Conservation (phyloP, 352 stramenopile genomes). For the Phytophthora pseudosyringae region DNA sequence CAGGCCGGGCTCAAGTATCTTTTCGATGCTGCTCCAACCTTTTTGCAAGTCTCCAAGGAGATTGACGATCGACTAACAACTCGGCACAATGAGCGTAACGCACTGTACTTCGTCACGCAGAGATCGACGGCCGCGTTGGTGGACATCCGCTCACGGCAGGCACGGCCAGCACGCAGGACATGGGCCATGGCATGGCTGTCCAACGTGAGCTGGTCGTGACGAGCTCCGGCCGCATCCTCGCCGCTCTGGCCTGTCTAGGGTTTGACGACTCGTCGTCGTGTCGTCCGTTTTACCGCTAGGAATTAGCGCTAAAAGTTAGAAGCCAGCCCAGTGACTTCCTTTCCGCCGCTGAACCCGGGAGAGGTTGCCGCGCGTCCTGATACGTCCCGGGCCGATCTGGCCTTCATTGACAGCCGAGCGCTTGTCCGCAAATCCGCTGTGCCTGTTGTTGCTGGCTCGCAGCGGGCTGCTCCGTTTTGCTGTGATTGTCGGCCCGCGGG, state of each 20-base stretch:
- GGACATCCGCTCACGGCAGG: not conserved
- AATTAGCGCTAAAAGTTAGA: constrained; percentile 30
- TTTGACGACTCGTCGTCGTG: not conserved
- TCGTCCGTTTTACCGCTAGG: constrained; percentile 13
- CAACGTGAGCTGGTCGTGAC: constrained; percentile 17
- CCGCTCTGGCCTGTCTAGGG: constrained; percentile 10
- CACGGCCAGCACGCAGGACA: not conserved
- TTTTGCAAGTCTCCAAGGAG: constrained; percentile 6
- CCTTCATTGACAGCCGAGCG: not conserved
- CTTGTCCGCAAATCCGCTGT: no score
- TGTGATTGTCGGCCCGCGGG: not conserved
- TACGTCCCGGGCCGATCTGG: not conserved
- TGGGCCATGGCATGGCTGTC: constrained; percentile 1
- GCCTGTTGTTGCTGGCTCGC: constrained; percentile 6
- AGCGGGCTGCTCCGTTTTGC: constrained; percentile 20
- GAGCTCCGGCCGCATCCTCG: constrained; percentile 20
- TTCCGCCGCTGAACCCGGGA: constrained; percentile 13
- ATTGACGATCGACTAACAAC: constrained; percentile 1
- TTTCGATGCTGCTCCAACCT: constrained; percentile 1
- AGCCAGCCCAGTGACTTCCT: constrained; percentile 19
- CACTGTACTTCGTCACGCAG: not conserved
- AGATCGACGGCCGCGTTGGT: not conserved
- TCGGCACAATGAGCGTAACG: not conserved
- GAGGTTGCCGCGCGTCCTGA: constrained; percentile 1
- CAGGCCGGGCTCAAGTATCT: constrained; percentile 7